Conservation (phyloP, 202 grass and related monocot species). For the Carex arenaria region DNA sequence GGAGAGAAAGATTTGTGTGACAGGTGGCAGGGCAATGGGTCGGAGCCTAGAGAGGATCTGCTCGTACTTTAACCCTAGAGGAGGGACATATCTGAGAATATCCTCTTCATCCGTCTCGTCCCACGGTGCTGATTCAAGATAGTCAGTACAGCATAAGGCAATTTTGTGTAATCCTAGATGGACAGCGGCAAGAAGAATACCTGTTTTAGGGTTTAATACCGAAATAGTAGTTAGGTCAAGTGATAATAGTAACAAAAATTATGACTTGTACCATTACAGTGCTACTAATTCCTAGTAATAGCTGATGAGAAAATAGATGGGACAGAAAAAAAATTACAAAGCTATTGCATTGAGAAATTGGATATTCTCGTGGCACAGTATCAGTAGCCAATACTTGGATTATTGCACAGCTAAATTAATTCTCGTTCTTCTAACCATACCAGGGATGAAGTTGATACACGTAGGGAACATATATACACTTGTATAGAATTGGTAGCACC, state of each 20-base stretch:
- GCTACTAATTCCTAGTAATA: neutral
- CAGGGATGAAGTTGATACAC: too few relatives aligned
- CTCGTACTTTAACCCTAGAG: constrained; percentile 43
- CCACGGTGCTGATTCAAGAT: constrained; percentile 86
- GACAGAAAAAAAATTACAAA: neutral
- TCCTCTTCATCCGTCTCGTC: constrained; percentile 89
- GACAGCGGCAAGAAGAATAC: constrained; percentile 50
- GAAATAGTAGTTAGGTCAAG: neutral
- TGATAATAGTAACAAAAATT: neutral
- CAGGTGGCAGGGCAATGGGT: constrained; percentile 38
- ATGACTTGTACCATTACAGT: neutral
- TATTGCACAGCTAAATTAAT: neutral
- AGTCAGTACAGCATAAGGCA: constrained; percentile 44
- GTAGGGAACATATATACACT: neutral
- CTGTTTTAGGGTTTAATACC: neutral
- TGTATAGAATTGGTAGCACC: neutral
- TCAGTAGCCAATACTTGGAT: neutral
- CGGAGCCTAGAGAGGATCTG: constrained; percentile 64
- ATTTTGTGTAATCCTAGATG: constrained; percentile 49
- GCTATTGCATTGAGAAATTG: neutral
- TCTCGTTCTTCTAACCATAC: neutral
- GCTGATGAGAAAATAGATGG: neutral
- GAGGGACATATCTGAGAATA: constrained; percentile 47
- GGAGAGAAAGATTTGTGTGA: constrained; percentile 59
- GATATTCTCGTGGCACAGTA: neutral